Base-by-base conservation (phyloP, 148 eudicot species). In the Persicaria maculosa region DNA sequence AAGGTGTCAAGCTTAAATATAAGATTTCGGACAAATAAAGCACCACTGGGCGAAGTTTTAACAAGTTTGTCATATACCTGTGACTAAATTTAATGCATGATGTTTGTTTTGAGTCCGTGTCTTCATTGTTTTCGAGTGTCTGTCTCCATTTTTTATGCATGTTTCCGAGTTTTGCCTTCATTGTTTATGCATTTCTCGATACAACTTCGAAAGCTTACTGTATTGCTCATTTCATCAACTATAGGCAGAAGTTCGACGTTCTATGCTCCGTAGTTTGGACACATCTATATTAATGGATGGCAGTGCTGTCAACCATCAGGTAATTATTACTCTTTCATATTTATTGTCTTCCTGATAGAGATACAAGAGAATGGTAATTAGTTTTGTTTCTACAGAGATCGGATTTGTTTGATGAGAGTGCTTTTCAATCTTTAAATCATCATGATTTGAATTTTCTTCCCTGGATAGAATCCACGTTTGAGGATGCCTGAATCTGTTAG, bases 181-280 rank as follows among this genome's bases (percentile, higher is more conserved):
- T 61, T 9, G 12, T 1, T 25, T 65, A 8, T 14, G 19, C 40
- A 44, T 77, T 75, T 59, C 36, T 71, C 20, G 20, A 5, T 25
- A n/a, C 1, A n/a, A 22, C 8, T 12, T 17, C 31, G 25, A 44
- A 58, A 40, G 10, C 59, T 47, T 48, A 71, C 46, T 52, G 45
- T 5, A 50, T 50, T 47, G 61, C 19, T 70, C 58, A 9, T 61
- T 3, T 17, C 20, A 47, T 71, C 46, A 58, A 50, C 46, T 76
- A 22, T 74, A 89, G 88, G 96, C 92, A 54, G 93, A 86, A 81
- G 73, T 95, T 77, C 88, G 96, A 17, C 89, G 88, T 67, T 74
- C 84, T 58, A 81, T 87, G 11, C 82, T 95, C 47, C 52, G 74
- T 44, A 82, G 86, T 75, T 80, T 95, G 76, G 90, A 92, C 81